Base-by-base conservation (phyloP, 345 rosid species). In the Aquilaria yunnanensis region DNA sequence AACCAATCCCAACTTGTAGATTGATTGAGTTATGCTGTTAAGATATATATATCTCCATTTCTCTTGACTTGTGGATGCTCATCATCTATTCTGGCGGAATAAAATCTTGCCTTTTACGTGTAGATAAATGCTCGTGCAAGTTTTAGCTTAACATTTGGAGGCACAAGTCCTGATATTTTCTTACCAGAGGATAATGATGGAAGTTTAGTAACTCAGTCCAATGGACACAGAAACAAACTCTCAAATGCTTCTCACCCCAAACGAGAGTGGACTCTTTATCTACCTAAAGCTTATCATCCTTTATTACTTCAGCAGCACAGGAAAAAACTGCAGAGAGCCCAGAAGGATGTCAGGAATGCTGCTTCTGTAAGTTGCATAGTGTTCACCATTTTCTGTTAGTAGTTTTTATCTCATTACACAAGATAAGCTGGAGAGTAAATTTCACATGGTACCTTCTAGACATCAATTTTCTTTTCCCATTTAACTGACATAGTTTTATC, bases 51-150 rank as follows among this genome's bases (percentile, higher is more conserved):
- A 16, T 16, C 23, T 16, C 23, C 23, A 16, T 0, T 16, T 16
- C 23, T 16, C 23, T 16, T 16, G 43, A 8, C 43, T 37, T 37
- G 8, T 37, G 8, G 43, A 37, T 37, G 5, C 8, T 37, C 43
- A 37, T 37, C 43, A 37, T 37, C 43, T 37, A 37, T 37, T 37
- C 43, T 37, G 43, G 43, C 8, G 5, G 43, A 37, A 37, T 37
- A 37, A 37, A 37, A 37, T 64, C 12, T 71, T 46, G 45, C 67
- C 50, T 48, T 66, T 64, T 48, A 34, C 32, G 63, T 74, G 72
- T 73, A 93, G 98, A 79, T 93, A 61, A 84, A 90, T 64, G 94
- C 98, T 71, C 90, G 97, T 62, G 97, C 94, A 65, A 80, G 78
- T 62, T 86, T 83, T 62, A 78, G 98, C 74, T 82, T 78, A 68